Conservation (phyloP, 2,329 filamentous ascomycete species). For the Fusarium armeniacum region DNA sequence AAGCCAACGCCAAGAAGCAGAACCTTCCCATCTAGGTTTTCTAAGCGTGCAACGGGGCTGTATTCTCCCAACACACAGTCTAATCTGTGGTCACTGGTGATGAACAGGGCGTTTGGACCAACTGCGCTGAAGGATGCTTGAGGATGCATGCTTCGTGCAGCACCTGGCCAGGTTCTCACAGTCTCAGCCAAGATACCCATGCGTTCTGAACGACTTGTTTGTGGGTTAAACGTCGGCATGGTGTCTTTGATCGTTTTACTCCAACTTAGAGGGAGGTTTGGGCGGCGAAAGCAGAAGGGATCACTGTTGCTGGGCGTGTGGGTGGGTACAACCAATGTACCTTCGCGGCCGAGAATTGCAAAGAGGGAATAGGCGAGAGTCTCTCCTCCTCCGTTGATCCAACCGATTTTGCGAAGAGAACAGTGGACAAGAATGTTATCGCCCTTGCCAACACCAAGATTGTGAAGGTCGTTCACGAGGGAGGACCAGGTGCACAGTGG, state of each 20-base stretch:
- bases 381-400: constrained; percentile 17
- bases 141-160: constrained; percentile 7
- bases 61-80: constrained; percentile 9
- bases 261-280: constrained; percentile 4
- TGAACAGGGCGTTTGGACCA: neutral
- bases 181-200: constrained; percentile 13
- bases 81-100: neutral
- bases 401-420: constrained; percentile 6
- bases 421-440: constrained; percentile 3
- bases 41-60: constrained; percentile 1
- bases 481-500: constrained; percentile 13
- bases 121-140: constrained; percentile 15
- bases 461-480: neutral
- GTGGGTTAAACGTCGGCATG: neutral
- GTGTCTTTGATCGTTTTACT: constrained; percentile 9
- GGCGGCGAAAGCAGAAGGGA: neutral
- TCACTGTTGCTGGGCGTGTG: constrained; percentile 22
- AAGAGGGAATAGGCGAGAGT: neutral
- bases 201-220: neutral
- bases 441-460: neutral
- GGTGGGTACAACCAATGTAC: constrained; percentile 6
- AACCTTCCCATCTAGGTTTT: neutral
- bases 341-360: neutral
- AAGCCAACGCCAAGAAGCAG: neutral
- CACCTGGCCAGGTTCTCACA: constrained; percentile 10